Conservation (phyloP, 306 rosid species). For the Ammopiptanthus mongolicus region DNA sequence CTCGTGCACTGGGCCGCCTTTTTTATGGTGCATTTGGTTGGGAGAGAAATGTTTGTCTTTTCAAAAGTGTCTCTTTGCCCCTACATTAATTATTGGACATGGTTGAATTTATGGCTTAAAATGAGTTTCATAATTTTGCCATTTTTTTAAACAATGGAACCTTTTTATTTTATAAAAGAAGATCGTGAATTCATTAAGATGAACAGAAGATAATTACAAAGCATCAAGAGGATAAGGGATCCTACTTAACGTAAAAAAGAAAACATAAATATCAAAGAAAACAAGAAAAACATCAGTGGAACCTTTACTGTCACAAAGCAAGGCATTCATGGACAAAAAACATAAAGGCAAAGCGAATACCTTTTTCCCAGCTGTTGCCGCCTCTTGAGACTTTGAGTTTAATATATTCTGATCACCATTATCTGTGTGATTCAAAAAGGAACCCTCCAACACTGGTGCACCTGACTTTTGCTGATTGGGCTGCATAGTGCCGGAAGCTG, state of each 20-base stretch:
- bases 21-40: not conserved
- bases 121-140: not conserved
- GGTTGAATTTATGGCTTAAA: slow-evolving; percentile 1
- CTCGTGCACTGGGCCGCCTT: too few species aligned
- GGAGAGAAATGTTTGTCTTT: not conserved
- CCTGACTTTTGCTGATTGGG: slow-evolving; percentile 53
- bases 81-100: not conserved
- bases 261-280: slow-evolving; percentile 3
- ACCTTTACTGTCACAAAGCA: not conserved
- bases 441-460: slow-evolving; percentile 50
- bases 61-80: not conserved
- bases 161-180: not conserved
- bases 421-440: slow-evolving; percentile 38
- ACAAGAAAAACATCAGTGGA: not conserved
- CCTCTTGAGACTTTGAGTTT: slow-evolving; percentile 39
- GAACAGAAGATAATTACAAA: not conserved
- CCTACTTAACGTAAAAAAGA: not conserved
- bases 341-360: slow-evolving; percentile 39
- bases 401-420: slow-evolving; percentile 42
- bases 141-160: not conserved
- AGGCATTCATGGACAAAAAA: slow-evolving; percentile 11
- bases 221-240: not conserved
- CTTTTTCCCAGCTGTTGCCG: slow-evolving; percentile 43
- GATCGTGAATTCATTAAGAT: not conserved
- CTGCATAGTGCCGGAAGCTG: slow-evolving; percentile 36